Percentiles rank a stretch among this genome's conserved stretches.
Conservation (phyloP, 2,329 filamentous ascomycete genomes). For the Aureobasidium namibiae region DNA sequence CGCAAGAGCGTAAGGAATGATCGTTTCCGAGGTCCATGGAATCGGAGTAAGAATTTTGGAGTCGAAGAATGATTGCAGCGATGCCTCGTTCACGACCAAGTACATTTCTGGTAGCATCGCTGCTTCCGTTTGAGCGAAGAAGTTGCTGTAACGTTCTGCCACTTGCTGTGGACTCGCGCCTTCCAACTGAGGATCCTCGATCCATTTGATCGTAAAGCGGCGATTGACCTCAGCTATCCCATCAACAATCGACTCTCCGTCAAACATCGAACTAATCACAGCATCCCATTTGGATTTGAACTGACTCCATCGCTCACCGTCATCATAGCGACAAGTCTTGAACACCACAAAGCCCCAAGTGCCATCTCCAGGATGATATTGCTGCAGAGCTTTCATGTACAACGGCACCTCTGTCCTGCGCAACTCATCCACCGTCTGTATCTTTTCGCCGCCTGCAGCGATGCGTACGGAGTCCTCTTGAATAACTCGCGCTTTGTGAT, state of each 20-base stretch:
- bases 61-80: slow-evolving; percentile 1
- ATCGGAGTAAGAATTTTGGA: neutral
- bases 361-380: neutral
- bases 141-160: neutral
- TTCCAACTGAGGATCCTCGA: neutral
- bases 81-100: neutral
- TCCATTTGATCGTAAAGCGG: neutral
- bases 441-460: neutral
- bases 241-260: neutral
- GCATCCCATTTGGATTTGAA: slow-evolving; percentile 1
- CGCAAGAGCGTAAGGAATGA: neutral
- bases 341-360: neutral
- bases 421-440: neutral
- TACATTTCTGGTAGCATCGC: neutral
- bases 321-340: neutral
- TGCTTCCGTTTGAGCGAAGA: neutral
- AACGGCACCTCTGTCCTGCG: neutral
- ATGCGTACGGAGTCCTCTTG: neutral
- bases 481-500: neutral
- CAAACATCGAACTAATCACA: neutral
- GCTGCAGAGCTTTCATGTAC: slow-evolving; percentile 4
- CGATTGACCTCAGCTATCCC: neutral
- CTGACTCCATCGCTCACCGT: neutral
- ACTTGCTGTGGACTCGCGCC: neutral
- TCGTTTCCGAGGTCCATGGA: neutral